Evolutionary conservation across 306 rosid species (phyloP), one percentile per base, ranked within the genome.

Genomic region (Delonix regia): DNA sequence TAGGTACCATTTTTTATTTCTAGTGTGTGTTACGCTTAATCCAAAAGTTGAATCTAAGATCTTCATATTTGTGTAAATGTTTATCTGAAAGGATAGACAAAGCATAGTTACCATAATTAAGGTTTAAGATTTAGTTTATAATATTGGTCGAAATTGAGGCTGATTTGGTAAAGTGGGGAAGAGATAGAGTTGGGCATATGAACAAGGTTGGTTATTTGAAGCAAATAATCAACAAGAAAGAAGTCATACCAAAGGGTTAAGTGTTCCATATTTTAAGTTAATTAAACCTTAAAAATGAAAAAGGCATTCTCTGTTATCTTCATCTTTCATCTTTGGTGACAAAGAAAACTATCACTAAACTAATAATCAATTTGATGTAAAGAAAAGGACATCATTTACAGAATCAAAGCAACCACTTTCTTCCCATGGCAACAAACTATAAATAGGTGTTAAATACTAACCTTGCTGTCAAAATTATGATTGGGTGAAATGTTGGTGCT

Each of bases 201-300:
- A 73, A 41, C 22, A 80, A 65, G 60, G 85, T 86, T 74, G 85
- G 86, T 24, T 88, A 84, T 44, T 85, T 47, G 63, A 81, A 55
- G 24, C 80, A 41, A 47, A 67, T 27, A 16, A 77, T 82, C 10
- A 48, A 8, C 15, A 76, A 21, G 78, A 84, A 84, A 60, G 53
- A 88, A 82, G 75, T 2, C 45, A 28, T 28, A 55, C 51, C 41
- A 76, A 41, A 77, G 67, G 69, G 4, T 62, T 45, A 71, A 53
- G 69, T 69, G 60, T 48, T 65, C 82, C 1, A n/a, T n/a, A n/a
- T n/a, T n/a, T n/a, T n/a, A n/a, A n/a, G n/a, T n/a, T n/a, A n/a
- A n/a, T n/a, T n/a, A n/a, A n/a, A n/a, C n/a, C n/a, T n/a, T n/a
- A n/a, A n/a, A n/a, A n/a, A n/a, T n/a, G n/a, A n/a, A n/a, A n/a